phyloP scores from a whole-genome alignment of 1,139 yeast genomes.

The Suhomyces coccinellae region DNA sequence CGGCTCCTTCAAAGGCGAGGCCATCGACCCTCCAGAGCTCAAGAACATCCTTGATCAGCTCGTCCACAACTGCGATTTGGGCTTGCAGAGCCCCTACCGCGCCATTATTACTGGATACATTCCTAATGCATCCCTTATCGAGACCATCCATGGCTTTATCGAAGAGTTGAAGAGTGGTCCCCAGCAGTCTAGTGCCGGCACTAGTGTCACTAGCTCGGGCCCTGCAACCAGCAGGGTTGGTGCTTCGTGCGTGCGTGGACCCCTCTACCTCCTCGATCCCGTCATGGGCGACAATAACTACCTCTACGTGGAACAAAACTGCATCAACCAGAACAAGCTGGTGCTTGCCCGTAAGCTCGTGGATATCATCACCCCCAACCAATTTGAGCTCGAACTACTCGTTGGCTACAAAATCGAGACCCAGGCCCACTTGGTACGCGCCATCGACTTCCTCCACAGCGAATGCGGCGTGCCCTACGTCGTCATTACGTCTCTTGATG shows the following conservation, averaged over 20 bases:
- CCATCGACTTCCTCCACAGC: conserved; percentile 51
- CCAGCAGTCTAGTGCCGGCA: neutral
- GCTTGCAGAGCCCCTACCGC: conserved; percentile 12
- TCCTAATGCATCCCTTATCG: conserved; percentile 34
- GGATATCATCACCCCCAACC: conserved; percentile 83
- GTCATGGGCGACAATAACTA: conserved; percentile 92
- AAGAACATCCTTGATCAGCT: conserved; percentile 5
- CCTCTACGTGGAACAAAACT: conserved; percentile 72
- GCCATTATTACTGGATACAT: conserved; percentile 35
- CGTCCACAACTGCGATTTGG: neutral
- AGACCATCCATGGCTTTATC: conserved; percentile 17
- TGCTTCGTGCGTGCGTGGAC: neutral
- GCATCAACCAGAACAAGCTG: conserved; percentile 64
- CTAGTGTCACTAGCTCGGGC: neutral
- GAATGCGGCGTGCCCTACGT: conserved; percentile 57
- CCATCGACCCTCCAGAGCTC: conserved; percentile 13
- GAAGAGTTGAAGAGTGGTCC: conserved; percentile 11
- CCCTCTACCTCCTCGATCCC: conserved; percentile 76
- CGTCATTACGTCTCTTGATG: conserved; percentile 61
- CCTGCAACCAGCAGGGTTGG: neutral
- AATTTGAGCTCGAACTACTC: conserved; percentile 80
- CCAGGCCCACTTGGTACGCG: conserved; percentile 39
- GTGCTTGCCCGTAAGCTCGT: conserved; percentile 54
- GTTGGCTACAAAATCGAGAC: conserved; percentile 53
- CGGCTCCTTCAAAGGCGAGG: conserved; percentile 37